Evolutionary conservation across 768 basidiomycete species (phyloP), one percentile per base, ranked within the genome.

Genomic region (Boletellus ananiceps): DNA sequence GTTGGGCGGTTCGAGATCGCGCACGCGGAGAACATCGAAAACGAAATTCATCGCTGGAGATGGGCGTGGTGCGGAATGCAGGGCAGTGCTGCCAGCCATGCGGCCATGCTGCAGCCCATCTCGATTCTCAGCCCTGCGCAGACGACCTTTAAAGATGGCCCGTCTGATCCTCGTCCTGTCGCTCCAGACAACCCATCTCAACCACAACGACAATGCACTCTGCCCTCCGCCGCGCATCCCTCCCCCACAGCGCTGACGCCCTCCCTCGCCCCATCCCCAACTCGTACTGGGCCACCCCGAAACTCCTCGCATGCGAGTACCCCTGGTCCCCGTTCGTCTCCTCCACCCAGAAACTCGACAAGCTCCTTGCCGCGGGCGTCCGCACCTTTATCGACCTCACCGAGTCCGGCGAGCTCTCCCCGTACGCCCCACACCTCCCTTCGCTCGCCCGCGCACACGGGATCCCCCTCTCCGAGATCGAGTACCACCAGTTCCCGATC

Each of bases 361-460:
- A 80, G 0, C 74, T 90, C 44, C 79, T 90, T 21, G 69, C 69
- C 9, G 80, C 85, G 1, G 87, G 87, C 40, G 83, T 88, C 8
- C 82, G 84, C 51, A 88, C 87, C 5, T 89, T 89, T 66, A 82
- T 89, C 64, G 88, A 90, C 70, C 79, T 90, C 60, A 90, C 87
- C n/a, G 87, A 90, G 58, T 71, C 71, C n/a, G 82, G 83, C 37
- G 87, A 90, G 67, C 79, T 90, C 40, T 71, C 75, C 18, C 81
- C 86, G 0, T 90, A 89, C 65, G 71, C 72, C 15, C 71, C 75
- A 27, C 73, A 74, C 61, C 79, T 90, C 54, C 65, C 71, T 41
- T 59, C 66, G 36, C 80, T 83, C 46, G 81, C 83, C 5, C 60
- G 62, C 8, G 67, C 77, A 8, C 76, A 86, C 19, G 75, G 74